phyloP scores from a whole-genome alignment of 176 grass and related monocot genomes.

The Hyparrhenia diplandra region DNA sequence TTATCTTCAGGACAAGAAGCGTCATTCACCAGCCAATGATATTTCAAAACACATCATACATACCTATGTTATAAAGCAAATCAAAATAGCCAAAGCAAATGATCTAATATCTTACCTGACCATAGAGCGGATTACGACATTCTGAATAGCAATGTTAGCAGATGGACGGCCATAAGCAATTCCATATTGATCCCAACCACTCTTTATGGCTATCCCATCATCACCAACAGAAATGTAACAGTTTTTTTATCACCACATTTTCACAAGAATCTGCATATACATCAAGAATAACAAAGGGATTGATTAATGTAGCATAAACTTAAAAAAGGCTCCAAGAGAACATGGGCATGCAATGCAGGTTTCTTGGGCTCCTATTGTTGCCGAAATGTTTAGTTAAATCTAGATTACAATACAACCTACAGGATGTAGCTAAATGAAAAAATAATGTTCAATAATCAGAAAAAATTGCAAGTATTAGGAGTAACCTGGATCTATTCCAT shows the following conservation, averaged over 20 bases:
- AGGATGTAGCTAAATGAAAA: not conserved
- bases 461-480: not conserved
- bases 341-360: not conserved
- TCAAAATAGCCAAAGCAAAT: not conserved
- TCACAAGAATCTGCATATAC: constrained; percentile 72
- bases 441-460: not conserved
- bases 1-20: not conserved
- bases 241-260: constrained; percentile 78
- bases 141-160: constrained; percentile 64
- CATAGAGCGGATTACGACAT: constrained; percentile 68
- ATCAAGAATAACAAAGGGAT: not conserved
- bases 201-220: constrained; percentile 94
- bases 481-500: constrained; percentile 93
- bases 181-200: constrained; percentile 94
- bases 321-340: not conserved
- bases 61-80: not conserved
- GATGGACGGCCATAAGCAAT: constrained; percentile 86
- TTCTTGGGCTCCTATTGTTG: not conserved
- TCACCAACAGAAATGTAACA: constrained; percentile 93
- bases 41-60: not conserved
- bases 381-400: not conserved
- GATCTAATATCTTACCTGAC: constrained; percentile 52
- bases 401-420: not conserved
- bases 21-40: not conserved
- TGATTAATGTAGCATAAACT: constrained; percentile 9